Conservation (phyloP, 345 rosid genomes). For the Pseudoturritis turrita region DNA sequence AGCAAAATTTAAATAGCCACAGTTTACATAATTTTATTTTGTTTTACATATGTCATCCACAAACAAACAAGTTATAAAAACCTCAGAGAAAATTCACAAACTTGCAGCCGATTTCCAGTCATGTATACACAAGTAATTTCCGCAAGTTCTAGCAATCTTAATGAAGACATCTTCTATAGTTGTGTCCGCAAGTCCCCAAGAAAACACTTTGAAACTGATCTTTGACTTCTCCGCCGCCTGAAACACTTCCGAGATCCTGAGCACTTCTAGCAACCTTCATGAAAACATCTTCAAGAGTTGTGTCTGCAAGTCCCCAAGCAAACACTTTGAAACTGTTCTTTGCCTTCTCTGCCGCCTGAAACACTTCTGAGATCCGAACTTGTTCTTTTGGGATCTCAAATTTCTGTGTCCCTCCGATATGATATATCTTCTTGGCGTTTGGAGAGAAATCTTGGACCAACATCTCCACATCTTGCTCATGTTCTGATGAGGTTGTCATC, state of each 20-base stretch:
- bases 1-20: too few relatives aligned
- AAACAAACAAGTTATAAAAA: too few relatives aligned
- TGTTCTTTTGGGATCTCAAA: constrained; percentile 81
- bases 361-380: constrained; percentile 61
- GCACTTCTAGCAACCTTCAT: constrained; percentile 72
- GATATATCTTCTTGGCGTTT: constrained; percentile 64
- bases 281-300: constrained; percentile 95
- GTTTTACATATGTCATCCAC: too few relatives aligned
- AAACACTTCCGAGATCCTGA: too few relatives aligned
- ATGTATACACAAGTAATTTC: neutral
- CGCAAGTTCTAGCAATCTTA: too few relatives aligned
- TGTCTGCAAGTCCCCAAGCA: constrained; percentile 92
- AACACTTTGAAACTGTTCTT: constrained; percentile 62
- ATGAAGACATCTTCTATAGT: too few relatives aligned
- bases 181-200: too few relatives aligned
- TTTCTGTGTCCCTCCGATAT: constrained; percentile 84
- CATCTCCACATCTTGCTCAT: constrained; percentile 62
- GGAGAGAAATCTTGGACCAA: constrained; percentile 55
- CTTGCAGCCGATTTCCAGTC: too few relatives aligned
- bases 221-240: too few relatives aligned
- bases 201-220: constrained; percentile 36
- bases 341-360: constrained; percentile 69
- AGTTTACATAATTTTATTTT: too few relatives aligned
- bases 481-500: constrained; percentile 57
- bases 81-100: too few relatives aligned